Evolutionary conservation across 768 basidiomycete species (phyloP).

Genomic region (Myochromella boudieri): DNA sequence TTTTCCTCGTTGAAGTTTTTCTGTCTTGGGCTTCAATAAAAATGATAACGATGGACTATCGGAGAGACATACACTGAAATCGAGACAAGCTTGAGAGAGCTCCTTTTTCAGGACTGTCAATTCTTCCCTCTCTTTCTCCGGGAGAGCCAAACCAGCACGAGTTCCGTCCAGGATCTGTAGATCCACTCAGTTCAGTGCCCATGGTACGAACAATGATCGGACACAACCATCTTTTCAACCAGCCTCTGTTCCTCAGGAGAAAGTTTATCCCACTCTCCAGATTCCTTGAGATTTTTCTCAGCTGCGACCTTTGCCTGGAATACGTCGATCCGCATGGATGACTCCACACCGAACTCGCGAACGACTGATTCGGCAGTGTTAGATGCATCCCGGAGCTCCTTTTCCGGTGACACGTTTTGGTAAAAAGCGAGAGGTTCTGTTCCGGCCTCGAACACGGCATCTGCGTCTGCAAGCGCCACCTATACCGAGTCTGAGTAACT

Average conservation of each 20-base stretch:
- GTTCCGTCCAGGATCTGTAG: constrained; percentile 68
- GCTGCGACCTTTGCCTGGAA: constrained; percentile 72
- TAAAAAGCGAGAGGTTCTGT: constrained; percentile 73
- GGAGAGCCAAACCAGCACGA: constrained; percentile 74
- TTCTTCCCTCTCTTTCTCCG: constrained; percentile 57
- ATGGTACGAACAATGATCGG: neutral
- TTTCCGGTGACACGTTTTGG: constrained; percentile 74
- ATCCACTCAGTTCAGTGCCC: neutral
- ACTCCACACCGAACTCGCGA: constrained; percentile 72
- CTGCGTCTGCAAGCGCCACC: constrained; percentile 60
- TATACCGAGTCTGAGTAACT: constrained; percentile 28
- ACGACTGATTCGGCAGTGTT: constrained; percentile 70
- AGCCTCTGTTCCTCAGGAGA: constrained; percentile 69
- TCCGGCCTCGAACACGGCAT: constrained; percentile 49
- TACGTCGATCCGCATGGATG: constrained; percentile 80
- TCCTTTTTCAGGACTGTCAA: constrained; percentile 71
- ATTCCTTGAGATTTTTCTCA: constrained; percentile 63
- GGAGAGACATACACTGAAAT: constrained; percentile 62
- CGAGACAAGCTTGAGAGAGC: constrained; percentile 71
- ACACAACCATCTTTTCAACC: constrained; percentile 72
- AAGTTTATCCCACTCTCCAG: constrained; percentile 61
- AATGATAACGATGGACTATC: neutral
- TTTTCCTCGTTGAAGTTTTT: constrained; percentile 93
- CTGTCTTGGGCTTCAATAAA: constrained; percentile 30
- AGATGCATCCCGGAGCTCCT: constrained; percentile 80